Percentiles rank a stretch among this genome's conserved stretches.
These are phyloP conservation scores for Penicillium egyptiacum DNA, from an alignment of 495 filamentous ascomycete genomes.

Conservation along the genomic window DNA sequence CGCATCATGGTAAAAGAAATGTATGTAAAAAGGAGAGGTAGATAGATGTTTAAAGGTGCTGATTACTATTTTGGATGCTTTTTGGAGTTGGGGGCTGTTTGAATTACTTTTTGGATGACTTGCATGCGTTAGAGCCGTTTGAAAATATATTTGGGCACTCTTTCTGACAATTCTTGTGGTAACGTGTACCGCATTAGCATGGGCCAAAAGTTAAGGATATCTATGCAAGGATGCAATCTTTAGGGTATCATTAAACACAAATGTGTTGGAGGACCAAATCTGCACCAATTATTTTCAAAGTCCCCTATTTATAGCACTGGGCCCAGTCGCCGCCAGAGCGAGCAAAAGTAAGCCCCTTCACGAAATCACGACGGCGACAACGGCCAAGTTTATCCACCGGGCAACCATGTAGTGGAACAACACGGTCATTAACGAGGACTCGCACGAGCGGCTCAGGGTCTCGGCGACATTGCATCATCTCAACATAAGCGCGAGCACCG, in stretches of 20 bases:
- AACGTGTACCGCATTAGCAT: not conserved
- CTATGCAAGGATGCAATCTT: not conserved
- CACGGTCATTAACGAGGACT: conserved; percentile 77
- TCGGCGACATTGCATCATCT: conserved; percentile 71
- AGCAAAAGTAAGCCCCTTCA: conserved; percentile 71
- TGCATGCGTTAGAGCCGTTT: conserved; percentile 5
- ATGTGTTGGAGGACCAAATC: not conserved
- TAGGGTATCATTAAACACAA: not conserved
- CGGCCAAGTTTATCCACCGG: conserved; percentile 63
- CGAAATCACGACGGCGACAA: conserved; percentile 64
- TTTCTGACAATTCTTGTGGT: not conserved
- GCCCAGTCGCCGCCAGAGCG: conserved; percentile 68
- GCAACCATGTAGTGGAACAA: conserved; percentile 68
- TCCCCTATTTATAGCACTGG: conserved; percentile 54
- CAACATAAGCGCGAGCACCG: conserved; percentile 71
- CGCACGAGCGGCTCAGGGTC: conserved; percentile 62
- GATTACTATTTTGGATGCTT: not conserved
- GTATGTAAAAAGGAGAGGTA: conserved; percentile 4
- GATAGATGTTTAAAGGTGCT: not conserved
- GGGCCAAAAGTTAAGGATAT: not conserved
- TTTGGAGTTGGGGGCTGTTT: conserved; percentile 11
- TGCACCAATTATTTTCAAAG: not conserved
- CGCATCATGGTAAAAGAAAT: conserved; percentile 7
- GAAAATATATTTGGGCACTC: conserved; percentile 1
- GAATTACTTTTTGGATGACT: not conserved